A percentile compares a stretch with the other conserved stretches of the same genome.
Conservation (phyloP, 345 rosid species). For the Durio zibethinus region DNA sequence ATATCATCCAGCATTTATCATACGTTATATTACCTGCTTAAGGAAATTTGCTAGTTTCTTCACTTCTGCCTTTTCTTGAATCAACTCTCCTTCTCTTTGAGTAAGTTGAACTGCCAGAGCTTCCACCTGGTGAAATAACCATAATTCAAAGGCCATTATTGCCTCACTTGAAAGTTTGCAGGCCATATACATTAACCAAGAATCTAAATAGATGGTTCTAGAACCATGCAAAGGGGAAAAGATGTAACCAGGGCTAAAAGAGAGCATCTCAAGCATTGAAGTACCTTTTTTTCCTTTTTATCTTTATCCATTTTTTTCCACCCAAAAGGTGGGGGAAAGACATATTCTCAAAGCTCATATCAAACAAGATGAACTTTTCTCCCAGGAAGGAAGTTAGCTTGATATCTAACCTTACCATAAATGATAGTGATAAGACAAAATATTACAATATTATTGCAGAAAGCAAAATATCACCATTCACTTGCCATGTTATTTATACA, state of each 20-base stretch:
- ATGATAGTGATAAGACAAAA: not conserved
- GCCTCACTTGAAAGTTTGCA: conserved; percentile 1
- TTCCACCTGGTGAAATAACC: conserved; percentile 64
- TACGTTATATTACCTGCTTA: conserved; percentile 57
- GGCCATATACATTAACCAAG: conserved; percentile 11
- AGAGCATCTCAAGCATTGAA: not conserved
- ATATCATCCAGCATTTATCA: not conserved
- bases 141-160: conserved; percentile 16
- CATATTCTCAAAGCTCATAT: not conserved
- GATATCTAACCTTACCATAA: not conserved
- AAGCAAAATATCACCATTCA: not conserved
- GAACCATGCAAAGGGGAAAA: not conserved
- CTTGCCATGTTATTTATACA: not conserved
- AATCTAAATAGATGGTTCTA: not conserved
- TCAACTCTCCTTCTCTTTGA: conserved; percentile 91
- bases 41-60: conserved; percentile 89
- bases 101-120: conserved; percentile 93
- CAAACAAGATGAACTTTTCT: not conserved
- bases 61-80: conserved; percentile 92
- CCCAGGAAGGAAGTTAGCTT: not conserved
- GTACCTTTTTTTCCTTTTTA: not conserved
- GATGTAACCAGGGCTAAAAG: not conserved
- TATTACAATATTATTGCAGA: not conserved
- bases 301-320: not conserved
- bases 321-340: not conserved